Percentiles rank a stretch among this genome's conserved stretches.
Evolutionary conservation across 2,329 filamentous ascomycete species (phyloP).

Genomic region (Cladosporium oxysporum): DNA sequence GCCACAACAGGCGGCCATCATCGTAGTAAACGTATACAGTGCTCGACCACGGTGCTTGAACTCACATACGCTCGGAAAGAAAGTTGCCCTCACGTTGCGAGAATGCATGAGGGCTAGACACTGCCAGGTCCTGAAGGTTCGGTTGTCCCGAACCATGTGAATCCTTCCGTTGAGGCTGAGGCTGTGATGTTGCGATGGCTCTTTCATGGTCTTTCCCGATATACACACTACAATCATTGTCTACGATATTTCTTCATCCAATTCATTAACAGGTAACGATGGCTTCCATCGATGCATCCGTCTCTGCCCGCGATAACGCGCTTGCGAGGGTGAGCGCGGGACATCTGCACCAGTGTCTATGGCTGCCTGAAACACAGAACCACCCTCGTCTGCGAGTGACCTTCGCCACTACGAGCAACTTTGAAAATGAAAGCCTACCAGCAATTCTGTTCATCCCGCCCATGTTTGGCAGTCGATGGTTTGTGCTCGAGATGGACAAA

Average conservation of each 20-base stretch:
- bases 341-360: slow-evolving; percentile 32
- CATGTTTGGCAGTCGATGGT: slow-evolving; percentile 43
- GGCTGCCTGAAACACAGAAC: slow-evolving; percentile 29
- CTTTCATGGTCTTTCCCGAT: background rate
- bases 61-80: background rate
- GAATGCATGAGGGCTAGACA: background rate
- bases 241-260: background rate
- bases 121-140: background rate
- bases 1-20: background rate
- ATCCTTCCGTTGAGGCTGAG: background rate
- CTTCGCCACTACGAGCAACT: slow-evolving; percentile 37
- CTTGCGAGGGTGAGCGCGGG: background rate
- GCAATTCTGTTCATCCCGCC: slow-evolving; percentile 42
- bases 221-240: background rate
- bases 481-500: slow-evolving; percentile 33
- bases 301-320: background rate
- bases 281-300: background rate
- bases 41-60: background rate
- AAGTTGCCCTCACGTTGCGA: background rate
- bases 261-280: background rate
- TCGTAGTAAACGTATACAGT: background rate
- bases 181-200: background rate
- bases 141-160: background rate
- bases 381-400: slow-evolving; percentile 33
- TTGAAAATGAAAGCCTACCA: slow-evolving; percentile 28